Conservation (phyloP, 176 grass and related monocot genomes). For the Aegilops sharonensis region DNA sequence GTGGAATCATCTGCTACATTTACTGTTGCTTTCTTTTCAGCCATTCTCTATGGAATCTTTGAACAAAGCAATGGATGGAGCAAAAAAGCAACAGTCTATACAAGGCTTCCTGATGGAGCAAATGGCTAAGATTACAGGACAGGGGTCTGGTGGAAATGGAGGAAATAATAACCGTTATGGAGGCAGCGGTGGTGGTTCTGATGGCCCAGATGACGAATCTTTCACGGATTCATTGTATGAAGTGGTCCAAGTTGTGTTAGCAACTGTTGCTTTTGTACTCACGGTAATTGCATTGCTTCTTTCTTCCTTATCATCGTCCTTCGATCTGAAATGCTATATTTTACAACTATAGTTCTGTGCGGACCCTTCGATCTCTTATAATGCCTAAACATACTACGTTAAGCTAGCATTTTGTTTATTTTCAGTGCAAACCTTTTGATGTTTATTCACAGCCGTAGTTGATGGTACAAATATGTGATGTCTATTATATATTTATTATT, state of each 20-base stretch:
- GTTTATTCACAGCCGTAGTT: background rate
- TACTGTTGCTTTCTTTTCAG: conserved; percentile 33
- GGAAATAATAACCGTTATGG: conserved; percentile 51
- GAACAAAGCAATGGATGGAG: conserved; percentile 67
- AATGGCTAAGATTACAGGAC: conserved; percentile 37
- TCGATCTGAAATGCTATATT: background rate
- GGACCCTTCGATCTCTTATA: background rate
- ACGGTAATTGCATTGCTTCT: conserved; percentile 57
- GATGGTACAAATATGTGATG: background rate
- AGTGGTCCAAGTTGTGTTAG: conserved; percentile 71
- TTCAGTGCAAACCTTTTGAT: background rate
- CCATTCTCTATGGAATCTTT: conserved; percentile 75
- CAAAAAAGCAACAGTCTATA: conserved; percentile 49
- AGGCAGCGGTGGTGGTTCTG: conserved; percentile 43
- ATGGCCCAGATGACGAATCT: conserved; percentile 54
- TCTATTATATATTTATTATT: background rate
- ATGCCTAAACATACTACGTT: background rate
- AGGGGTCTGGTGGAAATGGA: conserved; percentile 54
- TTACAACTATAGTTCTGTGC: background rate
- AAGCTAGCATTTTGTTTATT: background rate
- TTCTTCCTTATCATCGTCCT: background rate
- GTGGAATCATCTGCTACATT: conserved; percentile 22
- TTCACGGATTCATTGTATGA: conserved; percentile 76
- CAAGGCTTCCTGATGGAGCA: conserved; percentile 56
- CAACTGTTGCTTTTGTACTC: conserved; percentile 62